Base-by-base conservation (phyloP, 164 flowering plant species). In the Magnolia changhungtana region DNA sequence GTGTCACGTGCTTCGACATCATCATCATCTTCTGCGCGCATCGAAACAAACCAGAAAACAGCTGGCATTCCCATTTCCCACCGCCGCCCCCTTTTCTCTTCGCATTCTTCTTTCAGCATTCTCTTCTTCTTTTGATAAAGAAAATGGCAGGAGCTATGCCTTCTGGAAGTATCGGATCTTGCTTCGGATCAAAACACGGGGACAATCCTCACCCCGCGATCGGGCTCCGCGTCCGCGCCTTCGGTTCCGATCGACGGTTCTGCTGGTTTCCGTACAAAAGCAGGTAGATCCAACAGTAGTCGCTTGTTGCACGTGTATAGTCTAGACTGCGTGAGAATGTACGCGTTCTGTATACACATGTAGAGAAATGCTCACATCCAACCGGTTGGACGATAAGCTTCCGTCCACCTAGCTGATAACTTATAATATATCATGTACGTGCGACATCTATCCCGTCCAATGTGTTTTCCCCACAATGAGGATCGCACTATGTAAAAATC, bases 131-230 rank as follows among this genome's bases (percentile, higher is more conserved):
- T 72, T 74, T 64, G 14, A 19, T 0, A 64, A 73, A 51, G 45
- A 61, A 4, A 76, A 82, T 82, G 84, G 80, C 81, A 24, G 73
- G 59, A 63, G 45, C 79, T 63, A 55, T 77, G 73, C 71, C 76
- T 74, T 21, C 80, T 77, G 81, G 78, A 37, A 74, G 75, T 65
- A 59, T 74, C 2, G 74, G 73, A 29, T 69, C 75, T 67, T 71
- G 8, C 61, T 74, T 72, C 67, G 75, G 77, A 18, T 29, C 77
- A 74, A 82, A 77, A 63, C 29, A 61, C 45, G 65, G 61, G 24
- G 80, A 77, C 24, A 77, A 51, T 77, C 64, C 67, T 49, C 37
- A 55, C 3, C 19, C 64, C 14, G 10, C n/a, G 45, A 77, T 55
- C 77, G 24, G 71, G 45, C 73, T 71, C 37, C 31, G 77, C 52